Percentiles rank a stretch among this genome's conserved stretches.
Conservation (phyloP, 345 rosid genomes). For the Leavenworthia alabamica region DNA sequence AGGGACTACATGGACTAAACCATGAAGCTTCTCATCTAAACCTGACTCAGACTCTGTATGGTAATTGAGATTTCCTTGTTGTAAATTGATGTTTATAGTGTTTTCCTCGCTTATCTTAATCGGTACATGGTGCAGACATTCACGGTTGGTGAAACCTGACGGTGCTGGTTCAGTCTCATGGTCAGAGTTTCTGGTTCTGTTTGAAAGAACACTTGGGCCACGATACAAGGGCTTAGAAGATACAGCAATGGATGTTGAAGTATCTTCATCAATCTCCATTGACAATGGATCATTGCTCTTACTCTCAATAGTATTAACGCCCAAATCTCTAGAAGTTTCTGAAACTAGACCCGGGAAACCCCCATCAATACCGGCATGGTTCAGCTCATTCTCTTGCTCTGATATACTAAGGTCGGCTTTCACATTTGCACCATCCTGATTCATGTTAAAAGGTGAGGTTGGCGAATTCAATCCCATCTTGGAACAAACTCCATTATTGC, state of each 20-base stretch:
- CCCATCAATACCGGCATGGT: constrained; percentile 26
- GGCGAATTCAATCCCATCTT: constrained; percentile 39
- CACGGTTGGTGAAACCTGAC: constrained; percentile 31
- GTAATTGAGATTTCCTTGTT: constrained; percentile 24
- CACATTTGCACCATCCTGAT: constrained; percentile 35
- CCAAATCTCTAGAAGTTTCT: constrained; percentile 17
- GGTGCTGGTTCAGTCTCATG: constrained; percentile 29
- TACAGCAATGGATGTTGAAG: constrained; percentile 26
- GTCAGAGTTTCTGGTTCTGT: constrained; percentile 17
- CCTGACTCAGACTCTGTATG: constrained; percentile 19
- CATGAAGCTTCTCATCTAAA: too few relatives aligned
- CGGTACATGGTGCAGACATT: constrained; percentile 34
- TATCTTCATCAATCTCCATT: constrained; percentile 25
- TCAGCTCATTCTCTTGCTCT: constrained; percentile 32
- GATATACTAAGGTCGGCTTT: constrained; percentile 30
- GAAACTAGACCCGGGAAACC: constrained; percentile 11
- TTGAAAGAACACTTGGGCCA: constrained; percentile 28
- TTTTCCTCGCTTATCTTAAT: constrained; percentile 17
- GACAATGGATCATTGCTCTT: constrained; percentile 29
- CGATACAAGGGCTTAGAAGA: constrained; percentile 29
- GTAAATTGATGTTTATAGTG: constrained; percentile 19
- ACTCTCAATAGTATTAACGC: constrained; percentile 23
- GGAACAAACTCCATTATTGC: constrained; percentile 39
- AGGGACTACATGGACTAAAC: too few relatives aligned
- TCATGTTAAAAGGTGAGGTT: constrained; percentile 21